These are phyloP conservation scores for Zopfia rhizophila DNA, from an alignment of 2,329 filamentous ascomycete genomes.

Conservation along the genomic window DNA sequence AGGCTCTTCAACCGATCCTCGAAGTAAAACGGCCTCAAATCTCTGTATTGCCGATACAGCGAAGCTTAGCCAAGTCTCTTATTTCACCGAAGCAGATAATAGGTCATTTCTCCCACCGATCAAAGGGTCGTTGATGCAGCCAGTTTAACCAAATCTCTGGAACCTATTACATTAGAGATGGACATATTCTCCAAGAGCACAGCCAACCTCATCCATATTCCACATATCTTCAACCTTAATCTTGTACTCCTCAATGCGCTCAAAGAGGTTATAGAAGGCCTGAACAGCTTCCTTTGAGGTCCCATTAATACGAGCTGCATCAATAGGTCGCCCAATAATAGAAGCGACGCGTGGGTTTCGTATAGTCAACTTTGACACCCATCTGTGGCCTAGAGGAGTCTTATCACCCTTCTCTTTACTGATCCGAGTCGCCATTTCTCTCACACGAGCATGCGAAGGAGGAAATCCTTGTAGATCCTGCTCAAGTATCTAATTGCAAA, in stretches of 20 bases:
- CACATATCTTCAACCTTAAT: conserved; percentile 25
- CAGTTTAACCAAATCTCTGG: too few relatives aligned
- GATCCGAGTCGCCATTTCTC: conserved; percentile 27
- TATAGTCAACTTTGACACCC: conserved; percentile 24
- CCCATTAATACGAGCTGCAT: conserved; percentile 11
- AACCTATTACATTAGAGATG: too few relatives aligned
- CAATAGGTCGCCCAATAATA: conserved; percentile 22
- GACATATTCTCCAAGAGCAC: conserved; percentile 23
- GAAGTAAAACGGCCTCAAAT: too few relatives aligned
- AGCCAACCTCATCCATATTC: conserved; percentile 25
- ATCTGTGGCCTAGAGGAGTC: conserved; percentile 19
- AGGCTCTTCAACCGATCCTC: too few relatives aligned
- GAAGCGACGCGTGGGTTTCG: conserved; percentile 25
- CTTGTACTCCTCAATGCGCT: conserved; percentile 11
- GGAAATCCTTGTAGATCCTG: conserved; percentile 21
- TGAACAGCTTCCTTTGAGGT: conserved; percentile 18
- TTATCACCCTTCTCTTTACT: conserved; percentile 21
- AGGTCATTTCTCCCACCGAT: too few relatives aligned
- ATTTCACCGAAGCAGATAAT: too few relatives aligned
- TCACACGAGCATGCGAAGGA: conserved; percentile 18
- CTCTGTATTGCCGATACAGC: too few relatives aligned
- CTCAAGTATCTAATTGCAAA: conserved; percentile 29
- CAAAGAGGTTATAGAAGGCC: conserved; percentile 24
- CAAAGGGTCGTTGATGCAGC: too few relatives aligned
- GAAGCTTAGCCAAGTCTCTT: too few relatives aligned